Percentiles rank a stretch among this genome's conserved stretches.
Conservation (phyloP, 805 yeast species). For the Candida sanyiensis region DNA sequence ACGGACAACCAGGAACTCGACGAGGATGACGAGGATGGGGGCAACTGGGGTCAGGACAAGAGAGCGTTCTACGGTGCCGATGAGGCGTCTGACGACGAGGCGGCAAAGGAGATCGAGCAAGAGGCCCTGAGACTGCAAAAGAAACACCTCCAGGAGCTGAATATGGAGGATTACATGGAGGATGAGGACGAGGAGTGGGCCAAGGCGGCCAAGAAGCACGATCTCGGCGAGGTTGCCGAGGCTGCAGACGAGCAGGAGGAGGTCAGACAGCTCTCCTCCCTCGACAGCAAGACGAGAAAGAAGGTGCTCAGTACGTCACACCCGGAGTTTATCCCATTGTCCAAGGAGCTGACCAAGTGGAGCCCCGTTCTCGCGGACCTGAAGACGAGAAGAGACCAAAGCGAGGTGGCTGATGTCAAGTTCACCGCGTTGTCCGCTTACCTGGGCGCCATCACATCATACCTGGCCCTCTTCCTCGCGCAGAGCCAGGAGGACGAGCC, state of each 20-base stretch:
- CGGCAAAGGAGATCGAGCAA: slow-evolving; percentile 70
- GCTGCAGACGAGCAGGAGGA: slow-evolving; percentile 26
- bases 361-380: slow-evolving; percentile 39
- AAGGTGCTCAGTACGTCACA: slow-evolving; percentile 53
- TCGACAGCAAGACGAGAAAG: slow-evolving; percentile 50
- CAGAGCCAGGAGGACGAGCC: slow-evolving; percentile 48
- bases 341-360: slow-evolving; percentile 50
- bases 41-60: slow-evolving; percentile 42
- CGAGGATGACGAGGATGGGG: slow-evolving; percentile 35
- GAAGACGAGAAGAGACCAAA: slow-evolving; percentile 22
- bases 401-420: slow-evolving; percentile 44
- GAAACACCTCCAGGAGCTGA: slow-evolving; percentile 67
- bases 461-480: slow-evolving; percentile 67
- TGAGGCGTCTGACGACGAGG: slow-evolving; percentile 55
- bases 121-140: slow-evolving; percentile 88
- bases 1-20: slow-evolving; percentile 11
- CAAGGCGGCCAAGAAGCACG: slow-evolving; percentile 46
- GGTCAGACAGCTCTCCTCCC: slow-evolving; percentile 38
- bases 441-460: slow-evolving; percentile 70
- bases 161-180: slow-evolving; percentile 69
- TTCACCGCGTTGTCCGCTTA: slow-evolving; percentile 71
- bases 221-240: slow-evolving; percentile 28
- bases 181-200: slow-evolving; percentile 79
- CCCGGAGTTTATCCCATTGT: slow-evolving; percentile 80
- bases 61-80: slow-evolving; percentile 49